Evolutionary conservation across 208 protist genomes (phyloP).

Genomic region (Eutreptiella sp.): DNA sequence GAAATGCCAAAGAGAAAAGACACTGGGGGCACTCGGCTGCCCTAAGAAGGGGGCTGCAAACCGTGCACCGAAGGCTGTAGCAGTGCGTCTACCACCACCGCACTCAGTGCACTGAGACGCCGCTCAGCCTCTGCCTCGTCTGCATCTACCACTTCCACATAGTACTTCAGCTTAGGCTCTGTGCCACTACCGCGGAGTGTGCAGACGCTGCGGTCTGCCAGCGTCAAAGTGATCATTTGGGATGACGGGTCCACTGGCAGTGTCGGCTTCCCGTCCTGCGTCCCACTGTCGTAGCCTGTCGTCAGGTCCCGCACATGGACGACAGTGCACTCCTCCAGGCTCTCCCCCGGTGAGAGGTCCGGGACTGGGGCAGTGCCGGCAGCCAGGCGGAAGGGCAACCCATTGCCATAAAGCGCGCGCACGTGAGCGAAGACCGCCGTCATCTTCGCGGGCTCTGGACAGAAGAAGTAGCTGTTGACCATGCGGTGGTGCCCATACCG

Average conservation of each 20-base stretch:
- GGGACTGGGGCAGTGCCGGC: slow-evolving; percentile 37
- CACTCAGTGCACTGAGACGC: too few species aligned
- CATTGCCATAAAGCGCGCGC: slow-evolving; percentile 36
- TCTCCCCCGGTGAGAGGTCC: background rate
- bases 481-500: slow-evolving; percentile 78
- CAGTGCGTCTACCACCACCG: too few species aligned
- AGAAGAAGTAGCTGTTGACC: slow-evolving; percentile 85
- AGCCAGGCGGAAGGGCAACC: slow-evolving; percentile 48
- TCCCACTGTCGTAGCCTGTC: slow-evolving; percentile 63
- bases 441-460: slow-evolving; percentile 63
- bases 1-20: too few species aligned
- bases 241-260: slow-evolving; percentile 56
- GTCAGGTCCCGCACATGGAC: slow-evolving; percentile 76
- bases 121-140: background rate
- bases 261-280: slow-evolving; percentile 50
- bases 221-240: slow-evolving; percentile 91
- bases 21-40: too few species aligned
- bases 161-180: slow-evolving; percentile 97
- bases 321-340: slow-evolving; percentile 30
- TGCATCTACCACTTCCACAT: slow-evolving; percentile 5
- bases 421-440: slow-evolving; percentile 72
- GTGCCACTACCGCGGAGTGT: slow-evolving; percentile 92
- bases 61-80: too few species aligned
- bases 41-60: too few species aligned
- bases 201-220: slow-evolving; percentile 76